Evolutionary conservation across 192 early-diverging fungal species (phyloP), one percentile per base, ranked within the genome.

Genomic region (Radiomyces spectabilis): DNA sequence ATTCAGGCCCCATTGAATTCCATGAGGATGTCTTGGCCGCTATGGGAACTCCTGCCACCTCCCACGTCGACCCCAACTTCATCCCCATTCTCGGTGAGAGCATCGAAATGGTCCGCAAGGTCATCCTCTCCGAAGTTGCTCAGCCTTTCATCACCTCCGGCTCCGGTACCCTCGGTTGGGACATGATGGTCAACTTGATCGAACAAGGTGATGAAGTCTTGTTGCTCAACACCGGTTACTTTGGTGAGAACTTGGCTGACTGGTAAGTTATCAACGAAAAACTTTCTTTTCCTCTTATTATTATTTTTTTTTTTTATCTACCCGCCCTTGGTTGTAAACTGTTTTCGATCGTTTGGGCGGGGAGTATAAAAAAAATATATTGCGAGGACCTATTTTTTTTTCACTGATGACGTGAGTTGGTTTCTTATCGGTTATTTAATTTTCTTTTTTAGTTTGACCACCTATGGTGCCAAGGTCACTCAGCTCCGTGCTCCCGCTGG

Each of bases 91-190:
- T 95, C 68, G 91, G 95, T 29, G 84, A 86, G 47, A 69, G 82
- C n/a, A 80, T 98, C 55, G 88, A 93, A 72, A 77, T 90, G 57
- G 64, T 87, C 19, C 83, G 93, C 42, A 69, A 87, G 51, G 84
- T 94, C 25, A 81, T 94, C 33, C 76, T 80, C 18, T 87, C 90
- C 12, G 79, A 85, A 40, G 71, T 67, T 7, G 92, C 81, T 8
- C 95, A 98, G 72, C 95, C 95, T 18, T 92, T 98, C 65, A 77
- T 98, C 61, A 75, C 96, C 42, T 85, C 95, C 35, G 95, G 93
- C 41, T 95, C 92, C 5, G 93, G 93, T n/a, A 98, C 93, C 7
- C 73, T 95, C n/a, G 92, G 92, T 10, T 98, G 95, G 95, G 95
- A 98, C 76, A 87, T 91, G 79, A 86, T 87, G 27, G 89, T 89